Evolutionary conservation across 2,329 filamentous ascomycete species (phyloP), one percentile per base, ranked within the genome.

Genomic region (Diaporthe humulicola): DNA sequence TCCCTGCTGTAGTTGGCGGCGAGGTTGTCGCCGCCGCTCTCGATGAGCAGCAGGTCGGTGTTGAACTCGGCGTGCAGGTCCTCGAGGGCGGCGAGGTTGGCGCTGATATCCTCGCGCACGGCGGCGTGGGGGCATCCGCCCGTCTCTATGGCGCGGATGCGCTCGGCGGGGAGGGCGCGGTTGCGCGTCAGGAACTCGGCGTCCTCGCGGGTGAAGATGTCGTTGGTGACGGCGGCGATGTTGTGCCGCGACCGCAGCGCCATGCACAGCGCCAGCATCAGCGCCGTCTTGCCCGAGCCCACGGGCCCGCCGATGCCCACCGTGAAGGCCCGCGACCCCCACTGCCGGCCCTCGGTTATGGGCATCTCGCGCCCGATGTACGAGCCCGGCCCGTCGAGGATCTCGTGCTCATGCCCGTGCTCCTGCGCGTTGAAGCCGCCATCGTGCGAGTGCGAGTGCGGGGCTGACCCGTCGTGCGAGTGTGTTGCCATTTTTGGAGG

Each of bases 281-380:
- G 90, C 25, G 97, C 97, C 0, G 97, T 98, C 85, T 99, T 99
- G 82, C 97, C 97, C 33, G 96, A 98, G 77, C 97, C 97, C 71
- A 99, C 97, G 76, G 97, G 97, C 95, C 97, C 97, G 86, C 97
- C 97, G 85, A 98, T 98, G n/a, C 97, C 97, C 80, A 99, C 90
- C 6, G 97, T 98, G 81, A 98, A 99, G 19, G 96, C 96, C 74
- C 97, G 90, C 78, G 98, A 94, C 38, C 89, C 89, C 94, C 96
- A 99, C 82, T 96, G 90, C 72, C 96, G 90, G 15, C 95, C 95
- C 79, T 98, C 94, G 77, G 95, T 91, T 73, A 98, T 94, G 76
- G 96, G 97, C 94, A 98, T 96, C 86, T 98, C 97, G 22, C 97
- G 93, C 69, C 93, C 93, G 42, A 97, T 85, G 83, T 94, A 98